Conservation (phyloP, 2,329 filamentous ascomycete genomes). For the Periconia sp. region DNA sequence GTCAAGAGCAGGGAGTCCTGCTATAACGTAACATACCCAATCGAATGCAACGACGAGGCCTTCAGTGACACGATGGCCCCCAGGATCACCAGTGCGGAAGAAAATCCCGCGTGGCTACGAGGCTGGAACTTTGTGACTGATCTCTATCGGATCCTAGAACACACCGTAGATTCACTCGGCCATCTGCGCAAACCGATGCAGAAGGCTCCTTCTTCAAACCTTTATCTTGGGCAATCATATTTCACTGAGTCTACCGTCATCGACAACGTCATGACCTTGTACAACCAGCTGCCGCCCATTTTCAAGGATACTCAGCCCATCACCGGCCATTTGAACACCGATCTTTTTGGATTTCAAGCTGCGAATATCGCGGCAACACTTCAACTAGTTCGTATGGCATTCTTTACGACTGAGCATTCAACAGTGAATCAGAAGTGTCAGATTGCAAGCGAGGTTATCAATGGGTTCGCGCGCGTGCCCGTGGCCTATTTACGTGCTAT, state of each 20-base stretch:
- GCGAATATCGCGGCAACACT: slow-evolving; percentile 55
- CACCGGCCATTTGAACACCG: slow-evolving; percentile 32
- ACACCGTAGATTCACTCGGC: slow-evolving; percentile 27
- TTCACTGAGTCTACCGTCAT: no score
- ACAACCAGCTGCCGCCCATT: no score
- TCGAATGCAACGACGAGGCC: slow-evolving; percentile 51
- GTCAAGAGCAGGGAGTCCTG: slow-evolving; percentile 51
- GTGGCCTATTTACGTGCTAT: slow-evolving; percentile 51
- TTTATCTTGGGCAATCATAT: no score
- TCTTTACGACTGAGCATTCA: slow-evolving; percentile 35
- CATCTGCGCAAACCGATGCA: no score
- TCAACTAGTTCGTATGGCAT: slow-evolving; percentile 52
- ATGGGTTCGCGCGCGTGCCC: slow-evolving; percentile 48
- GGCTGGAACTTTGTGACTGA: slow-evolving; percentile 63
- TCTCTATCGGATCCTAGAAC: slow-evolving; percentile 59
- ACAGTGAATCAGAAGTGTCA: slow-evolving; percentile 50
- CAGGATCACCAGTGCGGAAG: slow-evolving; percentile 13
- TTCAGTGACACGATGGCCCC: slow-evolving; percentile 33
- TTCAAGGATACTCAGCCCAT: slow-evolving; percentile 30
- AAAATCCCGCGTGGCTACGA: slow-evolving; percentile 49
- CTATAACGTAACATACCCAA: slow-evolving; percentile 52
- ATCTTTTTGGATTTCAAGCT: slow-evolving; percentile 52
- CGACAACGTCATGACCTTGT: no score
- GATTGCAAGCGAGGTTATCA: slow-evolving; percentile 29
- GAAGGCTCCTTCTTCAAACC: no score